Evolutionary conservation across 2,329 filamentous ascomycete genomes (phyloP).

Genomic region (Cercospora berteroae): DNA sequence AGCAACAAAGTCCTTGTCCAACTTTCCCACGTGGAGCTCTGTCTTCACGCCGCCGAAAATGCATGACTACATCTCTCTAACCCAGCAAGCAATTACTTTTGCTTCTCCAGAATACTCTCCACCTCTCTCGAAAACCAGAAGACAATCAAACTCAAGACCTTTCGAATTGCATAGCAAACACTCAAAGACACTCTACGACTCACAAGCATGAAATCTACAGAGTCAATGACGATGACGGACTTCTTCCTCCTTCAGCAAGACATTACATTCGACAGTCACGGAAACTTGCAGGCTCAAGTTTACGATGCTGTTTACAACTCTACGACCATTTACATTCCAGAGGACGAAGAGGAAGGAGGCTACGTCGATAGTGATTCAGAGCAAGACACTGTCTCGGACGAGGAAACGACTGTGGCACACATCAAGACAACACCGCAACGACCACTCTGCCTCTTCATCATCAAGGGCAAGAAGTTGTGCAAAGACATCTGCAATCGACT

Average conservation of each 20-base stretch:
- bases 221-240: not conserved
- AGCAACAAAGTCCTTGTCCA: not conserved
- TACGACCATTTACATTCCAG: not conserved
- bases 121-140: not conserved
- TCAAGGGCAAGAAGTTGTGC: not conserved
- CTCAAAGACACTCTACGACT: not conserved
- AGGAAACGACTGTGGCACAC: not conserved
- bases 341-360: not conserved
- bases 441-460: not conserved
- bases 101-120: not conserved
- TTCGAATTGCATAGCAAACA: not conserved
- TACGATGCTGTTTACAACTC: not conserved
- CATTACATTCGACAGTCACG: not conserved
- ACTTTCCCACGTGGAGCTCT: not conserved
- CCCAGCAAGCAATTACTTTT: not conserved
- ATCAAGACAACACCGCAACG: not conserved
- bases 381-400: not conserved
- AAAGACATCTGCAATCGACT: not conserved
- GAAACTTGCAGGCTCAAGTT: constrained; percentile 2
- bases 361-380: not conserved
- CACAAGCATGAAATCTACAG: not conserved
- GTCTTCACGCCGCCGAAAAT: not conserved
- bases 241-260: not conserved
- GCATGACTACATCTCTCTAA: not conserved
- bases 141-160: not conserved